Evolutionary conservation across 768 basidiomycete species (phyloP).

Genomic region (Mycena amicta): DNA sequence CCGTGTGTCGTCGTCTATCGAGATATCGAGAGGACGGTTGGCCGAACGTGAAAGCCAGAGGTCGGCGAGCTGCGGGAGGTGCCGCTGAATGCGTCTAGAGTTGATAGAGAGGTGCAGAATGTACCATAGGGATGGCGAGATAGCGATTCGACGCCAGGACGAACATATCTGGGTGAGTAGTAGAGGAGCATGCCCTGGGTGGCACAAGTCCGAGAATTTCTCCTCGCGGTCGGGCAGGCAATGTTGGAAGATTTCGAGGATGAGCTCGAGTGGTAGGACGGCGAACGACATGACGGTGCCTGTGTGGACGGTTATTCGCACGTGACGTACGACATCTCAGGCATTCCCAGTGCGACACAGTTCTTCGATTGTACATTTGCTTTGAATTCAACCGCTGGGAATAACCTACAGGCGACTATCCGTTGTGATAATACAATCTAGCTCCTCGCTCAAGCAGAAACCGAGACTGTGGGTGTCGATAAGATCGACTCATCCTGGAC

Average conservation of each 20-base stretch:
- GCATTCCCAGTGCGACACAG: too few relatives aligned
- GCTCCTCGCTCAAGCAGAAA: background rate
- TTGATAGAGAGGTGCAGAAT: background rate
- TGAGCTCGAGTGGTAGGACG: background rate
- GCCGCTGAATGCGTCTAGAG: background rate
- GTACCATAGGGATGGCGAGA: background rate
- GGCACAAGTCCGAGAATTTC: too few relatives aligned
- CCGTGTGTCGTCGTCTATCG: background rate
- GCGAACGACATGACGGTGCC: background rate
- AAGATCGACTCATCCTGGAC: background rate
- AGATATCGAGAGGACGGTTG: background rate
- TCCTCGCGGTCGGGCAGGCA: background rate
- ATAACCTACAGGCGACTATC: background rate
- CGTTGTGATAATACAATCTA: background rate
- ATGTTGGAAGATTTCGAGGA: background rate
- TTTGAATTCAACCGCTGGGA: background rate
- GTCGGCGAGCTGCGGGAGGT: background rate
- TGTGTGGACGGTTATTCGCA: too few relatives aligned
- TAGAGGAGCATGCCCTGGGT: background rate
- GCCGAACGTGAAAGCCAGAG: background rate
- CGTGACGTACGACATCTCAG: too few relatives aligned
- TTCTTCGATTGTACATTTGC: background rate
- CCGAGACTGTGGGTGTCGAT: background rate
- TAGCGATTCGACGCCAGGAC: background rate
- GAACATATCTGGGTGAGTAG: background rate